Evolutionary conservation across 768 basidiomycete species (phyloP), one percentile per base, ranked within the genome.

Genomic region (Suillus plorans): DNA sequence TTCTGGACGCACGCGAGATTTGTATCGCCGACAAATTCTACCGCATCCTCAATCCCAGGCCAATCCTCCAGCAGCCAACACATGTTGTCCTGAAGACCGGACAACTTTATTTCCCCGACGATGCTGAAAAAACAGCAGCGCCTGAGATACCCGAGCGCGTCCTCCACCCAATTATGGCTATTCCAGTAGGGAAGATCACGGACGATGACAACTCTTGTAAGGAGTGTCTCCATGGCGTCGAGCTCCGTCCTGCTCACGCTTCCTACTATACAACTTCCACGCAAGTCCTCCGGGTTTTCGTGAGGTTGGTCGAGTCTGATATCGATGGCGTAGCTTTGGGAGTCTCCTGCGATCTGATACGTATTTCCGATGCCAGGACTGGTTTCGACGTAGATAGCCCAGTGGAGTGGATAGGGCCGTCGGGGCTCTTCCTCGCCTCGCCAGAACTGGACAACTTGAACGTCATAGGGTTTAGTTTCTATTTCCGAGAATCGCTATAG

Each of bases 401-500:
- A 75, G 63, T 74, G 73, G 2, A 72, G 67, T 25, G 72, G 69
- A 13, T 28, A 45, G 42, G 66, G 66, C 1, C 62, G 64, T 0
- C 65, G 64, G 10, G 39, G 64, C 18, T 20, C 31, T 31, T 20
- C 10, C 34, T 31, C 64, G 42, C 37, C 61, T 34, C 69, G 76
- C 71, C 69, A 76, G 63, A 75, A 75, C 31, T 77, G 75, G 62
- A 60, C 64, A 47, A 75, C 63, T n/a, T 72, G 72, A 66, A 77
- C 64, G 2, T 70, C 63, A 65, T 69, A 68, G 59, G 52, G 65
- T 4, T 68, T 68, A 0, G 66, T 36, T n/a, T 20, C 18, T 6
- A 72, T 63, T 3, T 53, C 18, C 2, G 34, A 55, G 12, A 34
- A 55, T 36, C 12, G 20, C 53, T 55, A 55, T 34, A 5, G 34